A percentile compares a stretch with the other conserved stretches of the same genome.
Conservation (phyloP, 2,329 filamentous ascomycete genomes). For the Fusarium buxicola region DNA sequence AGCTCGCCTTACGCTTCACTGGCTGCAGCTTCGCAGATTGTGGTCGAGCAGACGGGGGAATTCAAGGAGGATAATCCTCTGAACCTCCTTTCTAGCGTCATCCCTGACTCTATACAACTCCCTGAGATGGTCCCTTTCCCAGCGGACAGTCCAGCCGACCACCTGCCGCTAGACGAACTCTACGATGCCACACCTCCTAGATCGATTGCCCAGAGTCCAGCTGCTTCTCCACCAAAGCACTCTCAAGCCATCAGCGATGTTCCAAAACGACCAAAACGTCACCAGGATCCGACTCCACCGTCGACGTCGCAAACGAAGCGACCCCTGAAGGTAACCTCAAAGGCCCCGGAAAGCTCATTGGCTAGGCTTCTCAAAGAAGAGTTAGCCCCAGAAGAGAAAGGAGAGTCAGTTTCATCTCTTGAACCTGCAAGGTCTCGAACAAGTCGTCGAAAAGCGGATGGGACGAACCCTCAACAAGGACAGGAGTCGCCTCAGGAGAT, state of each 20-base stretch:
- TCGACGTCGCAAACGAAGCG: background rate
- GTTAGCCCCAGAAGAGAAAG: background rate
- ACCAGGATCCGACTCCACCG: constrained; percentile 2
- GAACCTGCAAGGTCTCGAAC: too few relatives aligned
- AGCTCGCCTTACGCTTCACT: constrained; percentile 46
- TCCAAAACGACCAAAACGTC: background rate
- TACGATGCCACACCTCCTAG: constrained; percentile 45
- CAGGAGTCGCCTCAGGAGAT: background rate
- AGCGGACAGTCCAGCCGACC: constrained; percentile 10
- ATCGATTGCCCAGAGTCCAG: constrained; percentile 2
- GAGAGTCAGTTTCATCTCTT: too few relatives aligned
- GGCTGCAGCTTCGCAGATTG: constrained; percentile 10
- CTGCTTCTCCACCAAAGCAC: background rate
- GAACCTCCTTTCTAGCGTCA: background rate
- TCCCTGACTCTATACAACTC: constrained; percentile 5
- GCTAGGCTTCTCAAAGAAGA: constrained; percentile 7
- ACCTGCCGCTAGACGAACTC: constrained; percentile 45
- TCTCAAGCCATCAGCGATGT: background rate
- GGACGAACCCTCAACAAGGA: background rate
- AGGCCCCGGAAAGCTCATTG: constrained; percentile 14
- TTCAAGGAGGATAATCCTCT: constrained; percentile 24
- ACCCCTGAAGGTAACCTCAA: background rate
- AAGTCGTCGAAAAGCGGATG: background rate
- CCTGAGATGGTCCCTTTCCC: constrained; percentile 2
- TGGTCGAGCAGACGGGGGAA: constrained; percentile 30